Conservation (phyloP, 2,329 filamentous ascomycete species). For the Aureobasidium vineae region DNA sequence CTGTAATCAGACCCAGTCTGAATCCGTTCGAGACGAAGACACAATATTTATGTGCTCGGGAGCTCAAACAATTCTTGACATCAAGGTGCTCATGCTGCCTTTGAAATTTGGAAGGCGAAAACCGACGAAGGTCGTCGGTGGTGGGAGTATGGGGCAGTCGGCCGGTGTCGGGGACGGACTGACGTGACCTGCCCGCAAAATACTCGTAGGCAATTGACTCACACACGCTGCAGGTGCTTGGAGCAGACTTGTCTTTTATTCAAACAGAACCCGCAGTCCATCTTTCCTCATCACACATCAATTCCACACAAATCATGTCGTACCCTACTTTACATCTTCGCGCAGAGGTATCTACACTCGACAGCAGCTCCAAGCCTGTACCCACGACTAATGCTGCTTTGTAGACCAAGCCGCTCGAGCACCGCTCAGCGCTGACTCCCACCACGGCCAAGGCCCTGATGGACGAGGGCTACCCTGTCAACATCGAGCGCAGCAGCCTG, state of each 20-base stretch:
- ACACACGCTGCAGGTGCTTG: slow-evolving; percentile 1
- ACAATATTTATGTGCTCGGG: not conserved
- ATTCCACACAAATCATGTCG: slow-evolving; percentile 25
- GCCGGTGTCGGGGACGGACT: slow-evolving; percentile 4
- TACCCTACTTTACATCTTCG: slow-evolving; percentile 30
- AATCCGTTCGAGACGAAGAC: not conserved
- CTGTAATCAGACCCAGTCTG: too few species aligned
- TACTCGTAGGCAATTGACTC: not conserved
- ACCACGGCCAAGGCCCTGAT: slow-evolving; percentile 44
- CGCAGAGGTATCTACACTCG: slow-evolving; percentile 25
- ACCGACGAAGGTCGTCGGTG: not conserved
- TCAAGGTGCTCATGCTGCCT: not conserved
- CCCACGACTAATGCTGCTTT: not conserved
- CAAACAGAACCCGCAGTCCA: not conserved
- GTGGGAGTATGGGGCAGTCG: not conserved
- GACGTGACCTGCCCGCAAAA: slow-evolving; percentile 16
- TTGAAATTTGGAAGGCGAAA: not conserved
- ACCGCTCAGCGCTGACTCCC: slow-evolving; percentile 42
- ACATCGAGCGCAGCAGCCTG: slow-evolving; percentile 42
- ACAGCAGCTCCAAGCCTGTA: not conserved
- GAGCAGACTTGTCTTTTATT: not conserved
- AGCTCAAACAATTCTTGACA: not conserved
- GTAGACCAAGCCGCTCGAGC: slow-evolving; percentile 42
- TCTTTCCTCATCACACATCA: slow-evolving; percentile 1
- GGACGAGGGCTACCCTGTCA: slow-evolving; percentile 43